phyloP scores from a whole-genome alignment of 2,329 filamentous ascomycete genomes.

The Fusarium virguliforme region DNA sequence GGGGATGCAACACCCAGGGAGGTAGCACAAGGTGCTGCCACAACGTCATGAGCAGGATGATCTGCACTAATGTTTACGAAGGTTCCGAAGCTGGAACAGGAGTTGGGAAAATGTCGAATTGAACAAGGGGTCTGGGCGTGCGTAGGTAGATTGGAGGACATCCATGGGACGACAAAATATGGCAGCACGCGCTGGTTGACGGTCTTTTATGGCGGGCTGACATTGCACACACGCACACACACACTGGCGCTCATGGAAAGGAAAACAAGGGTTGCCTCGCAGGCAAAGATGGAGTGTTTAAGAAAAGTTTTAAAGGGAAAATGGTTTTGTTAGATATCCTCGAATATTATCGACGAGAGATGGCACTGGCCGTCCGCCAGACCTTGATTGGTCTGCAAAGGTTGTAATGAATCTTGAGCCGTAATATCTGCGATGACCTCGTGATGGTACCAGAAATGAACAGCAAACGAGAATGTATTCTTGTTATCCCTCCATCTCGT shows the following conservation, averaged over 20 bases:
- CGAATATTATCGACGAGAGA: constrained; percentile 25
- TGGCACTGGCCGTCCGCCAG: constrained; percentile 16
- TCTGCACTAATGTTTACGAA: constrained; percentile 40
- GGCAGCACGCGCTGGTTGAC: constrained; percentile 44
- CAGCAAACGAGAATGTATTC: background rate
- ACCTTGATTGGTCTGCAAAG: constrained; percentile 10
- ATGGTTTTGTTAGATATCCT: constrained; percentile 33
- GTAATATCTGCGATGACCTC: background rate
- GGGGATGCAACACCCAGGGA: constrained; percentile 35
- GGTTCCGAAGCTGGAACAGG: constrained; percentile 36
- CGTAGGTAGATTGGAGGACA: constrained; percentile 47
- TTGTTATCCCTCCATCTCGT: too few species aligned
- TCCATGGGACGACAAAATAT: constrained; percentile 29
- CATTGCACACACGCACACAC: background rate
- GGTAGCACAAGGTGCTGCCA: constrained; percentile 27
- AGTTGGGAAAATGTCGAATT: constrained; percentile 45
- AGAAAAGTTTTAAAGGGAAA: constrained; percentile 27
- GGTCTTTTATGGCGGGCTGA: constrained; percentile 29
- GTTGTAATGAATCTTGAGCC: background rate
- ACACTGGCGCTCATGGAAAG: constrained; percentile 41
- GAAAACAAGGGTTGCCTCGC: constrained; percentile 38
- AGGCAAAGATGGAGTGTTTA: constrained; percentile 37
- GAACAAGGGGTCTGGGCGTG: constrained; percentile 38
- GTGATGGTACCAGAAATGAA: background rate
- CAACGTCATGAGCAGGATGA: constrained; percentile 22